These are phyloP conservation scores for Clathrospora elynae DNA, from an alignment of 2,329 filamentous ascomycete genomes.

Conservation along the genomic window DNA sequence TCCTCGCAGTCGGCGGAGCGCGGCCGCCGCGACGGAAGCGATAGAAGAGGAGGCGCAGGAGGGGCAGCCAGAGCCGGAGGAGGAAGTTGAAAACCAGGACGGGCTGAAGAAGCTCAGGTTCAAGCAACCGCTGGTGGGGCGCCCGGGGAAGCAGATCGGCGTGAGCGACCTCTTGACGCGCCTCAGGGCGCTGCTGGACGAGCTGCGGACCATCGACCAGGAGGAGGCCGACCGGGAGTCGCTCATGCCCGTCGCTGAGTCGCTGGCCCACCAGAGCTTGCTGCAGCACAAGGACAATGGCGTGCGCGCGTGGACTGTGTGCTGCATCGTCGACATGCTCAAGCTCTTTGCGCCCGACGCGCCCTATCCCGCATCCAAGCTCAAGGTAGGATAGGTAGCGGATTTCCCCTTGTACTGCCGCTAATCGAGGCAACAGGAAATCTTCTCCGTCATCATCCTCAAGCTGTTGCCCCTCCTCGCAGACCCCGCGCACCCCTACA, in stretches of 20 bases:
- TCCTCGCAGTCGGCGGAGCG: slow-evolving; percentile 48
- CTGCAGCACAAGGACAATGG: slow-evolving; percentile 91
- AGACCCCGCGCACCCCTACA: slow-evolving; percentile 86
- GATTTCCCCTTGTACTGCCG: not conserved
- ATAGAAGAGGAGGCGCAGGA: slow-evolving; percentile 30
- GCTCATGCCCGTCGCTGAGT: slow-evolving; percentile 80
- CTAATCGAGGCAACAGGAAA: slow-evolving; percentile 66
- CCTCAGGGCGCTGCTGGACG: slow-evolving; percentile 78
- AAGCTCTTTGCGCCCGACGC: slow-evolving; percentile 92
- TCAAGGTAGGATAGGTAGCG: slow-evolving; percentile 68
- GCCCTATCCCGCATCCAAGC: slow-evolving; percentile 85
- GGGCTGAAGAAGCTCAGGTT: slow-evolving; percentile 65
- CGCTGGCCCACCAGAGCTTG: slow-evolving; percentile 80
- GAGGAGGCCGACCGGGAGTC: slow-evolving; percentile 83
- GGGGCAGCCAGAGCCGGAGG: slow-evolving; percentile 32
- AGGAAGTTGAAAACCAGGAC: slow-evolving; percentile 55
- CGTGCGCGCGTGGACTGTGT: slow-evolving; percentile 84
- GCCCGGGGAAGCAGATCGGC: slow-evolving; percentile 85
- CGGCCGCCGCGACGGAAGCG: slow-evolving; percentile 39
- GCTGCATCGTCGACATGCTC: slow-evolving; percentile 91
- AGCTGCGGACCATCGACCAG: slow-evolving; percentile 85
- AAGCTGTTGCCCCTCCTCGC: slow-evolving; percentile 83
- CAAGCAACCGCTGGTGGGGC: slow-evolving; percentile 86
- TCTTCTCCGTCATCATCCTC: slow-evolving; percentile 87
- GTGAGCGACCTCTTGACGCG: slow-evolving; percentile 81